Percentiles rank a stretch among this genome's conserved stretches.
Evolutionary conservation across 2,329 filamentous ascomycete genomes (phyloP).

Genomic region (Elsinoe batatas): DNA sequence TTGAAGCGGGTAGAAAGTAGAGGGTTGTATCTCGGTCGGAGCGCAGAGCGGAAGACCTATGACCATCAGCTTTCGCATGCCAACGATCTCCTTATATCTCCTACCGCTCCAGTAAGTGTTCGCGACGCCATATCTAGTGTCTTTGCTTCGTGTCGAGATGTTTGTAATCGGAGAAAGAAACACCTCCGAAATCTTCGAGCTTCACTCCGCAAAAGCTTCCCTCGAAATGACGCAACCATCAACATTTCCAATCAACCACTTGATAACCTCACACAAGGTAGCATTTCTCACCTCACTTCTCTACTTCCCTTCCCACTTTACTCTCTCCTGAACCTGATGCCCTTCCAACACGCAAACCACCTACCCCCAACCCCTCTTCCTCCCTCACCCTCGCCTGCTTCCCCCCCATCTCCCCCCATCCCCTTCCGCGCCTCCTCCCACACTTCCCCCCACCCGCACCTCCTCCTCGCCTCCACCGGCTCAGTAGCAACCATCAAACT

Average conservation of each 20-base stretch:
- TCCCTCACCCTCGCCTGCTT: background rate
- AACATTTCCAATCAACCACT: constrained; percentile 1
- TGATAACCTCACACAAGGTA: background rate
- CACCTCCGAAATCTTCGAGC: background rate
- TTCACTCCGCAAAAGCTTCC: constrained; percentile 7
- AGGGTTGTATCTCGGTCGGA: constrained; percentile 32
- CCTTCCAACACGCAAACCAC: background rate
- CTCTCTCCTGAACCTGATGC: background rate
- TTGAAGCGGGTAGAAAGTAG: constrained; percentile 36
- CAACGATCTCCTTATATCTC: background rate
- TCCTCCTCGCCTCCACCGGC: constrained; percentile 57
- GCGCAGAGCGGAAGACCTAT: constrained; percentile 39
- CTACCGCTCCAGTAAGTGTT: constrained; percentile 3
- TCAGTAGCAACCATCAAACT: constrained; percentile 84
- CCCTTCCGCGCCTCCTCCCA: constrained; percentile 28
- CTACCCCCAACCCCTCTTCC: background rate
- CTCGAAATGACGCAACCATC: constrained; percentile 12
- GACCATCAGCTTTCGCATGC: background rate
- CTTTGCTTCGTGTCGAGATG: background rate
- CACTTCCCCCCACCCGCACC: constrained; percentile 42
- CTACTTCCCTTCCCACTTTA: background rate
- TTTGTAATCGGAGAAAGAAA: background rate
- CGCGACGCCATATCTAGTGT: constrained; percentile 5
- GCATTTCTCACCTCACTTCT: background rate
- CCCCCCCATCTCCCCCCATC: background rate